These are phyloP conservation scores for Oryza glaberrima DNA, from an alignment of 176 grass and related monocot genomes.

Conservation along the genomic window DNA sequence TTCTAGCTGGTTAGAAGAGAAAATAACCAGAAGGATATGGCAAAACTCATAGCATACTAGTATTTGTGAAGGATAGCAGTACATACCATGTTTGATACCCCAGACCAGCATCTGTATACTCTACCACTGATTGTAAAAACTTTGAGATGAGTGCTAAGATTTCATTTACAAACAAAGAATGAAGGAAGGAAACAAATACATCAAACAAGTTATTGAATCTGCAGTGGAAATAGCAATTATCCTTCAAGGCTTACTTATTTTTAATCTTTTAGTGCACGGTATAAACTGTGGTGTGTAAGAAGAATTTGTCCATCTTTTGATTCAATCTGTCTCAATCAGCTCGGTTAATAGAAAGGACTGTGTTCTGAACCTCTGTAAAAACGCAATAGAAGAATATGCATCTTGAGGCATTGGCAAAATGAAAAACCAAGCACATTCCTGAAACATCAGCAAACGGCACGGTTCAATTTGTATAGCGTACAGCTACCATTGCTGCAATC, in stretches of 20 bases:
- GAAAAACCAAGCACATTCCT: neutral
- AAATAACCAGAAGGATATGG: neutral
- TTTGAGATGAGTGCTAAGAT: neutral
- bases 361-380: neutral
- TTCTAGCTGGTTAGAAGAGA: neutral
- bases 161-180: neutral
- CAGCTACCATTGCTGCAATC: no score
- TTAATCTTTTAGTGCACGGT: neutral
- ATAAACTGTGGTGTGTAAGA: neutral
- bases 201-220: neutral
- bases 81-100: constrained; percentile 9
- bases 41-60: neutral
- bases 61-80: neutral
- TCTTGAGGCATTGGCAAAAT: no score
- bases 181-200: neutral
- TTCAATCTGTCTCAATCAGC: neutral
- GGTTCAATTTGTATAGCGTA: no score
- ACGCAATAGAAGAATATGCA: neutral
- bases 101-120: neutral
- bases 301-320: neutral
- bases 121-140: neutral
- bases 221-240: neutral
- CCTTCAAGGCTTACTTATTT: neutral
- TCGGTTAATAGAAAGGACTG: no score
- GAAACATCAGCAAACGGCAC: no score